These are phyloP conservation scores for Amanita brunnescens DNA, from an alignment of 768 basidiomycete species.

Conservation along the genomic window DNA sequence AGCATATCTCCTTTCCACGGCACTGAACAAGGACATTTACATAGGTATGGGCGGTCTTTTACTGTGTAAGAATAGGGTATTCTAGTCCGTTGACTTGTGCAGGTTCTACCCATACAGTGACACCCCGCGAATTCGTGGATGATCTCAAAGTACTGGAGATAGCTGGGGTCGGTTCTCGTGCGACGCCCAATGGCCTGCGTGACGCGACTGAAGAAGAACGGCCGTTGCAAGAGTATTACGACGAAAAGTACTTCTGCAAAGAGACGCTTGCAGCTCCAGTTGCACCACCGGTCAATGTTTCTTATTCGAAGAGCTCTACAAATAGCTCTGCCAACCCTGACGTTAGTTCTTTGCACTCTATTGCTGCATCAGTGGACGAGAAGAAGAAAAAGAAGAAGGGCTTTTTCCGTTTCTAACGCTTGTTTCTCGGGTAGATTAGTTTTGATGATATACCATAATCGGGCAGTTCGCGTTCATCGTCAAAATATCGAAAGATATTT, in stretches of 20 bases:
- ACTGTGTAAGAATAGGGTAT: neutral
- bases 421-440: slow-evolving; percentile 6
- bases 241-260: slow-evolving; percentile 64
- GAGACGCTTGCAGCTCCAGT: slow-evolving; percentile 51
- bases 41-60: slow-evolving; percentile 51
- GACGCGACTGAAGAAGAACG: slow-evolving; percentile 36
- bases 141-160: slow-evolving; percentile 84
- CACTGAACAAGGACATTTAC: slow-evolving; percentile 80
- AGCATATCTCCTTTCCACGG: slow-evolving; percentile 68
- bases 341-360: slow-evolving; percentile 23
- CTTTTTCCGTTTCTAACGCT: slow-evolving; percentile 50
- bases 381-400: slow-evolving; percentile 77
- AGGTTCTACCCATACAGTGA: slow-evolving; percentile 88
- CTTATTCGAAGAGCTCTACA: slow-evolving; percentile 29
- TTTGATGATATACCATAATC: slow-evolving; percentile 10
- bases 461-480: neutral
- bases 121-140: slow-evolving; percentile 77
- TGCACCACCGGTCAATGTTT: slow-evolving; percentile 25
- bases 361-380: slow-evolving; percentile 27
- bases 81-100: neutral
- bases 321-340: slow-evolving; percentile 41
- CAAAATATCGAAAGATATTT: neutral
- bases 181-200: slow-evolving; percentile 60
- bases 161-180: slow-evolving; percentile 74
- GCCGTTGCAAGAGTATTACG: slow-evolving; percentile 69